Percentiles rank a stretch among this genome's conserved stretches.
Conservation (phyloP, 73 alveolate genomes). For the Durusdinium trenchii region DNA sequence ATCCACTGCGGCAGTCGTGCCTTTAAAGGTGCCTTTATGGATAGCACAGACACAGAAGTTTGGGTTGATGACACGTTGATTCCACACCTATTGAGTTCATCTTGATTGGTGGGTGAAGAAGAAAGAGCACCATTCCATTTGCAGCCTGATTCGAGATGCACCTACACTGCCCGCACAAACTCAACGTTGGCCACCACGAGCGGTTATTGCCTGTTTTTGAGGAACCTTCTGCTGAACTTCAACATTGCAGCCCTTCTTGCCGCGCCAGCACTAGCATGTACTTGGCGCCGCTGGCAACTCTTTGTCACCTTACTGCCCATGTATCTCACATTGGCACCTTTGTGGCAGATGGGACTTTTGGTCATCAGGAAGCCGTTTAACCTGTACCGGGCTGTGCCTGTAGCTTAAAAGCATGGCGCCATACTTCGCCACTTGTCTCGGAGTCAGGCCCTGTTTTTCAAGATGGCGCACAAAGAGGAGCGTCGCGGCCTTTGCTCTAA, state of each 20-base stretch:
- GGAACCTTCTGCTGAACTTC: constrained; percentile 87
- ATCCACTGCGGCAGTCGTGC: neutral
- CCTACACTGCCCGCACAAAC: too few species aligned
- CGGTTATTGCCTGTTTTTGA: too few species aligned
- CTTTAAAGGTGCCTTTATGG: neutral
- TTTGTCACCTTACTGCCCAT: constrained; percentile 14
- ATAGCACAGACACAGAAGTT: too few species aligned
- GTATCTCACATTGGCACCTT: constrained; percentile 58
- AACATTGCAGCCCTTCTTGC: constrained; percentile 68
- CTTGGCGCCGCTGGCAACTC: constrained; percentile 30
- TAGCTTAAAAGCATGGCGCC: too few species aligned
- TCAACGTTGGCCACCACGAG: too few species aligned
- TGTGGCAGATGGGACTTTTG: neutral
- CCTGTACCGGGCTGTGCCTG: too few species aligned
- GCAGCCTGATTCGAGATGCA: too few species aligned
- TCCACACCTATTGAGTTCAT: neutral
- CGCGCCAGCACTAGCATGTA: constrained; percentile 11
- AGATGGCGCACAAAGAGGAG: constrained; percentile 91
- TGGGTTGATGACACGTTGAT: too few species aligned
- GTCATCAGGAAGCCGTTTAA: too few species aligned
- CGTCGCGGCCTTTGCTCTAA: neutral
- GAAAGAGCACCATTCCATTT: too few species aligned
- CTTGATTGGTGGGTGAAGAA: neutral
- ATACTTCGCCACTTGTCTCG: neutral
- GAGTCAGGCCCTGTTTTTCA: constrained; percentile 59